These are phyloP conservation scores for Chalara sp. DNA, from an alignment of 2,329 filamentous ascomycete species.

Conservation along the genomic window DNA sequence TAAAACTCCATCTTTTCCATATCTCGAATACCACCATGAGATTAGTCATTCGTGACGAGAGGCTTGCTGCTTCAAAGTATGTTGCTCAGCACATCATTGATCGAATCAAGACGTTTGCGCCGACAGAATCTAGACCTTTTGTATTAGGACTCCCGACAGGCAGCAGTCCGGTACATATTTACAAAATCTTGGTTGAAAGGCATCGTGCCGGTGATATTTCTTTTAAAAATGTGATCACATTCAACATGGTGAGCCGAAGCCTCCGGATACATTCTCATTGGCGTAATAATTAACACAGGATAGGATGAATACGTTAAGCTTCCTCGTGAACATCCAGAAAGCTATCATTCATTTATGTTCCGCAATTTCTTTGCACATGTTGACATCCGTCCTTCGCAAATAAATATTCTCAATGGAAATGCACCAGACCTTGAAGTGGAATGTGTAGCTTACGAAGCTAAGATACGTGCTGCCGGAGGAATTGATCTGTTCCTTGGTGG, in stretches of 20 bases:
- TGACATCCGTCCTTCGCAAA: background rate
- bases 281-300: background rate
- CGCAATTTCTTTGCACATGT: slow-evolving; percentile 2
- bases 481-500: background rate
- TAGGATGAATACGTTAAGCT: slow-evolving; percentile 3
- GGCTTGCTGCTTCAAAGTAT: background rate
- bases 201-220: slow-evolving; percentile 65
- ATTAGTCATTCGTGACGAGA: background rate
- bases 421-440: slow-evolving; percentile 18
- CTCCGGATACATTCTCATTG: background rate
- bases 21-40: background rate
- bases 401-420: slow-evolving; percentile 36
- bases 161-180: slow-evolving; percentile 69
- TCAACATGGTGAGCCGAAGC: slow-evolving; percentile 44
- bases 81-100: slow-evolving; percentile 33
- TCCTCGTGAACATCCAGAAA: slow-evolving; percentile 1
- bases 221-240: slow-evolving; percentile 78
- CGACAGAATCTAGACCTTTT: slow-evolving; percentile 64
- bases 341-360: slow-evolving; percentile 2
- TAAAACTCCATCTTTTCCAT: no score
- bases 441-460: background rate
- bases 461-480: background rate
- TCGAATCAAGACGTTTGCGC: slow-evolving; percentile 68
- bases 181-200: slow-evolving; percentile 62
- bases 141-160: slow-evolving; percentile 76